Evolutionary conservation across 306 rosid species (phyloP), one percentile per base, ranked within the genome.

Genomic region (Arachis hypogaea): DNA sequence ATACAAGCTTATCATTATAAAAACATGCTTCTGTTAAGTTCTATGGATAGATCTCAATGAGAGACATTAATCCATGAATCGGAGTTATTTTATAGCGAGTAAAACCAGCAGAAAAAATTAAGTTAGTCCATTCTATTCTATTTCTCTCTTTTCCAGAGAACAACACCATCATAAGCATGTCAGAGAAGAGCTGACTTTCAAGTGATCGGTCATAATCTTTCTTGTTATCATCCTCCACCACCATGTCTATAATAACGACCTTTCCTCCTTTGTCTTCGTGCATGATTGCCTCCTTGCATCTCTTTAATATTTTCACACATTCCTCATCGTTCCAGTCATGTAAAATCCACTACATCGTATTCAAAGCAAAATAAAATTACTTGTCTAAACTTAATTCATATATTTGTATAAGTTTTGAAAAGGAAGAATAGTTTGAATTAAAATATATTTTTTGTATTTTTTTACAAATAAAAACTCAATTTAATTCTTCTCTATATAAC

Each of bases 301-400:
- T 76, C 7, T 36, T 57, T 47, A 76, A 16, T 66, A 76, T 76
- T 14, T 58, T 5, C 2, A 66, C 4, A 10, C 79, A 75, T 18
- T 75, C 73, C 3, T 57, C 73, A 14, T 75, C 79, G 12, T 38
- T 56, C 80, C 80, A 76, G 18, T 76, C 68, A 58, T 76, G 80
- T 29, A 76, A 58, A 57, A 76, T 67, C 67, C 18, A 76, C 80
- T 76, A 52, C 9, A 10, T 55, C 45, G 12, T 49, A 38, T 66
- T 45, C 50, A 56, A 66, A 6, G 41, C 28, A 29, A 75, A 65
- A 2, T 3, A 11, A 40, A 61, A 42, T 50, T 1, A 40, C 28
- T 11, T 22, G 46, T 45, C 46, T 1, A 72, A 22, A 33, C 4
- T 33, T 33, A 2, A 33, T 4, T 33, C 3, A 33, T 33, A 33